phyloP scores from a whole-genome alignment of 371 early-diverging fungal genomes.

The Lichtheimia ornata region DNA sequence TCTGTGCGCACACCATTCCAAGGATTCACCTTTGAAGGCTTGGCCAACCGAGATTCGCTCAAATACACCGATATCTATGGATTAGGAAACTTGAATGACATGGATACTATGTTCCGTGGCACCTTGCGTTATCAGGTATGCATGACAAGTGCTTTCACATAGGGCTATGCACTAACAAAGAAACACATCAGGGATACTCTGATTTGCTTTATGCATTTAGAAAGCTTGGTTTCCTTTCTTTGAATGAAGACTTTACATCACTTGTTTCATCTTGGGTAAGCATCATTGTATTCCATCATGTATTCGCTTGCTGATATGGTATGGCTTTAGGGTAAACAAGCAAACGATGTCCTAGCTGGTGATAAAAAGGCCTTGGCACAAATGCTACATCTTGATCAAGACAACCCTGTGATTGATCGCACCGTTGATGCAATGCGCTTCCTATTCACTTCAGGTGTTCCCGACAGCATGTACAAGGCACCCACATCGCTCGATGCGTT shows the following conservation, averaged over 20 bases:
- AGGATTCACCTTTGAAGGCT: conserved; percentile 83
- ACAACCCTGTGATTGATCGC: too few species aligned
- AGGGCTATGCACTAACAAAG: too few species aligned
- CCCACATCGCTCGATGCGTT: conserved; percentile 69
- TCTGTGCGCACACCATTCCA: conserved; percentile 70
- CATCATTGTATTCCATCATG: background rate
- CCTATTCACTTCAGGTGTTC: conserved; percentile 13
- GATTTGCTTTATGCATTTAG: conserved; percentile 64
- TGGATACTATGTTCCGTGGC: conserved; percentile 86
- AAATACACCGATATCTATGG: conserved; percentile 70
- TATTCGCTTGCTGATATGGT: background rate
- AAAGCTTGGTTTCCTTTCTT: conserved; percentile 57
- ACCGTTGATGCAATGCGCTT: conserved; percentile 41
- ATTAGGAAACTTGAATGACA: conserved; percentile 62
- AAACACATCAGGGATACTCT: conserved; percentile 53
- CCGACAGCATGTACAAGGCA: conserved; percentile 3
- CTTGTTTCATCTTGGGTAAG: conserved; percentile 19
- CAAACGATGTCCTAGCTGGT: conserved; percentile 4
- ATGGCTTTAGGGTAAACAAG: conserved; percentile 5
- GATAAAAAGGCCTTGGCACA: conserved; percentile 18
- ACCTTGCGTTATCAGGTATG: conserved; percentile 76
- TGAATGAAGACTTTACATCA: conserved; percentile 25
- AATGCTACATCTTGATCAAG: too few species aligned
- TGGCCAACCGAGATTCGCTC: conserved; percentile 83
- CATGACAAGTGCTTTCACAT: background rate